phyloP scores from a whole-genome alignment of 2,329 filamentous ascomycete genomes.

The Calonectria leucothoes region DNA sequence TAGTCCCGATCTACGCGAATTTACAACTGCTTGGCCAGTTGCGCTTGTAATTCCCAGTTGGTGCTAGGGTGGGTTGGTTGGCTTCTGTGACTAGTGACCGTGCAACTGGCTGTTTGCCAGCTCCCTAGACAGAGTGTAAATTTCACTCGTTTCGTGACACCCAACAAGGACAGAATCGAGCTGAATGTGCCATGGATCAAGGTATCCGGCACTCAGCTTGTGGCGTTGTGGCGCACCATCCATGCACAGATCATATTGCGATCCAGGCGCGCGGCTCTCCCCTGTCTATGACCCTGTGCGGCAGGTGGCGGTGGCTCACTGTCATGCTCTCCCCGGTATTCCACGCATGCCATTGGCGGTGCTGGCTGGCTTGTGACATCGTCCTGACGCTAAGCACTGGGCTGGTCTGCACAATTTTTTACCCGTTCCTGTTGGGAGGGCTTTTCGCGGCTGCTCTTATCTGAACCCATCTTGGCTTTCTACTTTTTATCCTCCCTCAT shows the following conservation, averaged over 20 bases:
- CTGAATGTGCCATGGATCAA: not conserved
- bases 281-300: conserved; percentile 16
- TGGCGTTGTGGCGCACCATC: conserved; percentile 10
- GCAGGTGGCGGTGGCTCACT: conserved; percentile 26
- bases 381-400: conserved; percentile 26
- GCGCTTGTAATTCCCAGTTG: not conserved
- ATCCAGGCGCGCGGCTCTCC: not conserved
- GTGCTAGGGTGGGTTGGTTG: not conserved
- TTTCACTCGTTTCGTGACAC: not conserved
- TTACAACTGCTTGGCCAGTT: not conserved
- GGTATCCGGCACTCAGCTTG: not conserved
- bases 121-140: not conserved
- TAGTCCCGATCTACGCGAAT: not conserved
- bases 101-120: not conserved
- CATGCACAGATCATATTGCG: not conserved
- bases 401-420: conserved; percentile 38
- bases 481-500: conserved; percentile 1
- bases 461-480: conserved; percentile 20
- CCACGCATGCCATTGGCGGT: conserved; percentile 4
- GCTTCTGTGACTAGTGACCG: not conserved
- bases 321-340: not conserved
- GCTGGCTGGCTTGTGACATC: conserved; percentile 35
- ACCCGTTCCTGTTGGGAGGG: conserved; percentile 32
- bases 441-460: conserved; percentile 28
- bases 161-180: not conserved